Evolutionary conservation across 306 rosid species (phyloP).

Genomic region (Begonia peltatifolia): DNA sequence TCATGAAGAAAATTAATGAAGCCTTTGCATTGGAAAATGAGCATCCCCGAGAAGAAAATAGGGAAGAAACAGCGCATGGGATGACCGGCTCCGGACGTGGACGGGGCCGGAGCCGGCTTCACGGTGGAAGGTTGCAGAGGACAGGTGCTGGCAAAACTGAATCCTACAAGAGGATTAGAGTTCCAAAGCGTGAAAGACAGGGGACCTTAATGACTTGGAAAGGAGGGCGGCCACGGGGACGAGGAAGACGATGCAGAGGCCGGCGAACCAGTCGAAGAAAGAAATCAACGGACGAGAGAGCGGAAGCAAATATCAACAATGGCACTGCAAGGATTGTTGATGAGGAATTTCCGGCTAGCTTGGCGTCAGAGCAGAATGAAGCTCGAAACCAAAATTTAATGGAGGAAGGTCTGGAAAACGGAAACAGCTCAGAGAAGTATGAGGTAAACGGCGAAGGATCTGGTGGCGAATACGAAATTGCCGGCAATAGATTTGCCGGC

Average conservation of each 20-base stretch:
- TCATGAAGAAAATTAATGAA: constrained; percentile 15
- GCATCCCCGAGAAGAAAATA: constrained; percentile 13
- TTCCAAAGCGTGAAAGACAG: constrained; percentile 17
- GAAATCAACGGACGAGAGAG: constrained; percentile 20
- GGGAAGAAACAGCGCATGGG: constrained; percentile 20
- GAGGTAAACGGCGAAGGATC: constrained; percentile 27
- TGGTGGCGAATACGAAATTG: constrained; percentile 20
- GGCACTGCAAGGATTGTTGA: constrained; percentile 5
- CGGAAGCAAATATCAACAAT: constrained; percentile 4
- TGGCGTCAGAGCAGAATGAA: constrained; percentile 16
- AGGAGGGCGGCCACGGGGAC: constrained; percentile 27
- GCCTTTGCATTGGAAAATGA: constrained; percentile 12
- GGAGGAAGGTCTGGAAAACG: constrained; percentile 17
- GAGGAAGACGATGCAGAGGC: constrained; percentile 24
- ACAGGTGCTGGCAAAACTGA: constrained; percentile 16
- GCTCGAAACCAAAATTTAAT: constrained; percentile 7
- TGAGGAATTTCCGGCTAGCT: constrained; percentile 10
- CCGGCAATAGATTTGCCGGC: constrained; percentile 11
- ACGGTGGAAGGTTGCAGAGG: constrained; percentile 22
- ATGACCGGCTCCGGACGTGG: constrained; percentile 23
- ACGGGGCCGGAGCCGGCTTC: constrained; percentile 17
- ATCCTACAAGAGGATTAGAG: constrained; percentile 20
- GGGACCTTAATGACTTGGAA: constrained; percentile 36
- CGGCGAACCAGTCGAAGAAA: constrained; percentile 37
- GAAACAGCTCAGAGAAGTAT: constrained; percentile 27